phyloP scores from a whole-genome alignment of 129 eudicot genomes.

The Lactuca sativa region DNA sequence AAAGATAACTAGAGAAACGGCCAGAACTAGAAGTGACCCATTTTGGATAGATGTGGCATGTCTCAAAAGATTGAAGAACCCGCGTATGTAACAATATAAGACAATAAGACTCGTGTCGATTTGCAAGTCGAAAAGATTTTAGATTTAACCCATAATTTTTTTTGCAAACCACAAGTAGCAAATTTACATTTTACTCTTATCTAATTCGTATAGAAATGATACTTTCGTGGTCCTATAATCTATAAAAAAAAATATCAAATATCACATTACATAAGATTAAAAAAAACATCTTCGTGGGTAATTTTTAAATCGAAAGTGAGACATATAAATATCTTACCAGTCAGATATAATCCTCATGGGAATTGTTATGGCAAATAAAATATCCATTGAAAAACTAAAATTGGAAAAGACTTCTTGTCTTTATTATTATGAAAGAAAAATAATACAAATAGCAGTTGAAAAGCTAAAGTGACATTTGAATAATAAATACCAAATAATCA shows the following conservation, averaged over 20 bases:
- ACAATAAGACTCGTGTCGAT: no score
- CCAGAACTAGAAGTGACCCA: no score
- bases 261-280: neutral
- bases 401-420: neutral
- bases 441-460: constrained; percentile 31
- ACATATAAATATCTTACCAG: neutral
- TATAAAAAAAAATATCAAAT: neutral
- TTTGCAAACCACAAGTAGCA: no score
- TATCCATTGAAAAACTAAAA: neutral
- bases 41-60: no score
- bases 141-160: no score
- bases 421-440: constrained; percentile 16
- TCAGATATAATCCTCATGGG: constrained; percentile 20
- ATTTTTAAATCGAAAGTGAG: neutral
- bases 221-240: neutral
- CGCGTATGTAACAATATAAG: no score
- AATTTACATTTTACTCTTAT: no score
- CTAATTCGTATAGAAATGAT: no score
- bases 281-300: neutral
- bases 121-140: no score
- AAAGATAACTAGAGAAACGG: no score
- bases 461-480: constrained; percentile 34
- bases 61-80: no score
- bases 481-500: constrained; percentile 11
- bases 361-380: constrained; percentile 11